Conservation (phyloP, 768 basidiomycete species). For the Mycena maculata region DNA sequence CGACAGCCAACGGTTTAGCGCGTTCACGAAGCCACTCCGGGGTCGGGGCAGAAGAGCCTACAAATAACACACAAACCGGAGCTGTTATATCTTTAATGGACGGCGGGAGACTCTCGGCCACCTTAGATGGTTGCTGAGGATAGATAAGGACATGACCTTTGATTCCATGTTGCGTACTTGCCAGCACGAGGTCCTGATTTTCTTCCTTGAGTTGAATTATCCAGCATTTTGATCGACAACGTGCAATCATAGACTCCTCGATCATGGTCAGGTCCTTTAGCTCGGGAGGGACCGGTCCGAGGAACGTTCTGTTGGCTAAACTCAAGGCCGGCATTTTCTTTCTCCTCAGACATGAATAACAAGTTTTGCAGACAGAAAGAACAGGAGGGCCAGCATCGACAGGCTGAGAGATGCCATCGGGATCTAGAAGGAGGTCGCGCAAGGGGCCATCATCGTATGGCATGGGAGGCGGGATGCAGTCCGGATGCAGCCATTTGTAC, state of each 20-base stretch:
- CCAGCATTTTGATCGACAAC: too few species aligned
- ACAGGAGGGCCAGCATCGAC: not conserved
- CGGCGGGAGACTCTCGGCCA: not conserved
- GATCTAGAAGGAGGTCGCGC: not conserved
- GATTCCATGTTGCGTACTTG: constrained; percentile 5
- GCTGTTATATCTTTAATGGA: not conserved
- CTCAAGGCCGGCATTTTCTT: not conserved
- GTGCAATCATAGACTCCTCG: too few species aligned
- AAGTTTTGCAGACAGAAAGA: not conserved
- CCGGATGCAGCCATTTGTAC: not conserved
- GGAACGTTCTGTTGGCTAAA: not conserved
- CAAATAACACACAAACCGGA: not conserved
- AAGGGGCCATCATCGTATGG: constrained; percentile 1
- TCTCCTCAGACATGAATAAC: not conserved
- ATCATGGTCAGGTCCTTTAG: too few species aligned
- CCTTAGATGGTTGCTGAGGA: constrained; percentile 9
- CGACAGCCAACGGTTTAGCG: constrained; percentile 14
- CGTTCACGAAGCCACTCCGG: constrained; percentile 12
- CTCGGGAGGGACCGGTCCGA: not conserved
- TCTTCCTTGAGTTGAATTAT: constrained; percentile 12
- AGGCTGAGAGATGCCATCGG: not conserved
- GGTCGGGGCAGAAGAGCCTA: constrained; percentile 4
- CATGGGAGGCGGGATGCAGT: not conserved
- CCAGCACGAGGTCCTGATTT: constrained; percentile 30
- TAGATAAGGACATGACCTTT: constrained; percentile 17